These are phyloP conservation scores for Wallacemonas sp. DNA, from an alignment of 208 protist species.

Conservation along the genomic window DNA sequence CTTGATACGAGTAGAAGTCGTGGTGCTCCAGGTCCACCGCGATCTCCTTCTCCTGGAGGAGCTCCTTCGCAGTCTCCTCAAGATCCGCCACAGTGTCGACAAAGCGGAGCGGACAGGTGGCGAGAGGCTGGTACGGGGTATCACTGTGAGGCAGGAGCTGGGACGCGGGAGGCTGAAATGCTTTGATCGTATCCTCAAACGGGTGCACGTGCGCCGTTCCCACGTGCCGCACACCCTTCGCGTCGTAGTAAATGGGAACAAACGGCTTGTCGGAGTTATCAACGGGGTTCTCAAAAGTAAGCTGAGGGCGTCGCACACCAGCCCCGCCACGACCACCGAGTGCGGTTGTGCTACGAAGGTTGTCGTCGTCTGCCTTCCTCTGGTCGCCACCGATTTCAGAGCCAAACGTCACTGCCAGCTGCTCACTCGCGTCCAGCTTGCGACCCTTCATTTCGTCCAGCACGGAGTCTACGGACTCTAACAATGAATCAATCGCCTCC, in stretches of 20 bases:
- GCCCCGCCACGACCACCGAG: constrained; percentile 16
- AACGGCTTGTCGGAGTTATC: constrained; percentile 78
- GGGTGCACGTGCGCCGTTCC: constrained; percentile 70
- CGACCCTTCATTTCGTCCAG: constrained; percentile 77
- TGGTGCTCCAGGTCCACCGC: constrained; percentile 97
- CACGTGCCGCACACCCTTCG: constrained; percentile 40
- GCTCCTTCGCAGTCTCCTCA: constrained; percentile 37
- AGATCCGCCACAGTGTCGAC: constrained; percentile 68
- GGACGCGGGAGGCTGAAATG: constrained; percentile 33
- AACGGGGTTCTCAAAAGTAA: constrained; percentile 71
- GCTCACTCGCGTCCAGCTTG: constrained; percentile 60
- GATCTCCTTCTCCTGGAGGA: constrained; percentile 75
- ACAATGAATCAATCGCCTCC: constrained; percentile 82
- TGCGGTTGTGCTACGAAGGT: too few species aligned
- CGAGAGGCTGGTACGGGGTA: constrained; percentile 63
- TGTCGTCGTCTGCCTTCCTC: constrained; percentile 5
- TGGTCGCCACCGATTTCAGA: constrained; percentile 40
- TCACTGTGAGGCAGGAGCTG: constrained; percentile 63
- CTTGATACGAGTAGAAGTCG: constrained; percentile 94
- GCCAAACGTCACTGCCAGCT: constrained; percentile 81
- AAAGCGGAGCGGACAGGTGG: constrained; percentile 60
- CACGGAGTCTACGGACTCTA: constrained; percentile 82
- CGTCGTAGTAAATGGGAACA: constrained; percentile 62
- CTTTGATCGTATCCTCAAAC: constrained; percentile 65
- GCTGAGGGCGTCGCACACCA: constrained; percentile 68